A percentile compares a stretch with the other conserved stretches of the same genome.
Conservation (phyloP, 176 grass and related monocot genomes). For the Zea luxurians region DNA sequence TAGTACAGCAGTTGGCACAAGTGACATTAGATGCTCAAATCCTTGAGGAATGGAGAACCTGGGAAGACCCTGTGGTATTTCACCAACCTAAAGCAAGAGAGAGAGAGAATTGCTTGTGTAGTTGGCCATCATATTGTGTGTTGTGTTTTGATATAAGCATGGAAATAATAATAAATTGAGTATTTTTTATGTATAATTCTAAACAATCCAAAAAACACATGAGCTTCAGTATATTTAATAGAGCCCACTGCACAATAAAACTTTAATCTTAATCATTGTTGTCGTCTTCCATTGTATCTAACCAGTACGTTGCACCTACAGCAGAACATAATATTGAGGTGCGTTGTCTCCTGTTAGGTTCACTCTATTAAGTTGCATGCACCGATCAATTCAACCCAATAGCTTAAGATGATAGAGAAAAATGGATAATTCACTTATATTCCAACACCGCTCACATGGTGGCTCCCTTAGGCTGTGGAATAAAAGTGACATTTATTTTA, state of each 20-base stretch:
- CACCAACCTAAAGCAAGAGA: constrained; percentile 69
- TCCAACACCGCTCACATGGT: too few species aligned
- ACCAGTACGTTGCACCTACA: background rate
- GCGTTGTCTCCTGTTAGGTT: background rate
- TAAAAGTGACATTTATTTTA: too few species aligned
- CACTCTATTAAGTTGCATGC: too few species aligned
- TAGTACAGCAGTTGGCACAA: constrained; percentile 83
- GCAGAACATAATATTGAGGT: background rate
- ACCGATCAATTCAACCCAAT: too few species aligned
- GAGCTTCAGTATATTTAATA: background rate
- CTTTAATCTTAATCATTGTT: background rate
- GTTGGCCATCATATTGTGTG: constrained; percentile 9
- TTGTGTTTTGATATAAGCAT: background rate
- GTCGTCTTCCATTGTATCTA: background rate
- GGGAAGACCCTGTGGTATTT: constrained; percentile 94
- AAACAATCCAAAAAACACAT: background rate
- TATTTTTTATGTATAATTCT: background rate
- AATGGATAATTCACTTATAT: too few species aligned
- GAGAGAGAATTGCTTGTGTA: background rate
- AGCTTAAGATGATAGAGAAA: too few species aligned
- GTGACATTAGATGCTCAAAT: constrained; percentile 69
- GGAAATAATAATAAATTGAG: constrained; percentile 28
- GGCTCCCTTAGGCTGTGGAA: too few species aligned
- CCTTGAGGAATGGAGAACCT: constrained; percentile 77
- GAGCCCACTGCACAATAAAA: background rate